Percentiles rank a stretch among this genome's conserved stretches.
Evolutionary conservation across 2,329 filamentous ascomycete genomes (phyloP).

Genomic region (Trichoderma breve): DNA sequence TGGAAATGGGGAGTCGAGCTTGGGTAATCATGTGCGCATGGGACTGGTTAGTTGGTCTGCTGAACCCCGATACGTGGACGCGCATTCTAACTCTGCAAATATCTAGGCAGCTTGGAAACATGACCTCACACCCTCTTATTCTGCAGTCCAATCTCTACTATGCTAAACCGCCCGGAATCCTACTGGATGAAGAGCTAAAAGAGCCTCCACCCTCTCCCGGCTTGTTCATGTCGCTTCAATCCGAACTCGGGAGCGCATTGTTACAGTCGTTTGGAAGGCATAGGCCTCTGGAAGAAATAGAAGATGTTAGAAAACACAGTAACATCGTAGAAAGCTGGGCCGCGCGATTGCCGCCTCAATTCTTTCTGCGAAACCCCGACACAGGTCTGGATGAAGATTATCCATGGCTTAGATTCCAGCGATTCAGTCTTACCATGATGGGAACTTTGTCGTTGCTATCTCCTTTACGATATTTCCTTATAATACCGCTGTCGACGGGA

Average conservation of each 20-base stretch:
- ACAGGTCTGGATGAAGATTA: constrained; percentile 39
- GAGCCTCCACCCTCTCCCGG: constrained; percentile 34
- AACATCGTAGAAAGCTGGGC: constrained; percentile 43
- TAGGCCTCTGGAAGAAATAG: constrained; percentile 29
- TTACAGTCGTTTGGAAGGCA: constrained; percentile 33
- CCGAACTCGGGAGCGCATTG: constrained; percentile 33
- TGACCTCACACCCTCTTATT: constrained; percentile 35
- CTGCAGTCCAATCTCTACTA: constrained; percentile 37
- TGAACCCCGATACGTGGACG: not conserved
- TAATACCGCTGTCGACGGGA: constrained; percentile 33
- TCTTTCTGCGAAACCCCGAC: constrained; percentile 41
- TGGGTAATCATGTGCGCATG: constrained; percentile 40
- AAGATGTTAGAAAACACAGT: constrained; percentile 35
- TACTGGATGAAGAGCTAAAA: constrained; percentile 27
- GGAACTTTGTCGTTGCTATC: constrained; percentile 45
- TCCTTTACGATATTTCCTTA: constrained; percentile 47
- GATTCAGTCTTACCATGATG: constrained; percentile 45
- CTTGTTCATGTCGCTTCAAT: constrained; percentile 39
- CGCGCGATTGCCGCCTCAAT: constrained; percentile 41
- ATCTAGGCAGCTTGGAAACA: constrained; percentile 36
- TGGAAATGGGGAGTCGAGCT: constrained; percentile 36
- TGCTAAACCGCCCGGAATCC: constrained; percentile 33
- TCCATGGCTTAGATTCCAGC: constrained; percentile 46
- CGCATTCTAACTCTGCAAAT: not conserved
- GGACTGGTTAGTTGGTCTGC: constrained; percentile 35